Base-by-base conservation (phyloP, 2,329 filamentous ascomycete species). In the Exophiala aquamarina region DNA sequence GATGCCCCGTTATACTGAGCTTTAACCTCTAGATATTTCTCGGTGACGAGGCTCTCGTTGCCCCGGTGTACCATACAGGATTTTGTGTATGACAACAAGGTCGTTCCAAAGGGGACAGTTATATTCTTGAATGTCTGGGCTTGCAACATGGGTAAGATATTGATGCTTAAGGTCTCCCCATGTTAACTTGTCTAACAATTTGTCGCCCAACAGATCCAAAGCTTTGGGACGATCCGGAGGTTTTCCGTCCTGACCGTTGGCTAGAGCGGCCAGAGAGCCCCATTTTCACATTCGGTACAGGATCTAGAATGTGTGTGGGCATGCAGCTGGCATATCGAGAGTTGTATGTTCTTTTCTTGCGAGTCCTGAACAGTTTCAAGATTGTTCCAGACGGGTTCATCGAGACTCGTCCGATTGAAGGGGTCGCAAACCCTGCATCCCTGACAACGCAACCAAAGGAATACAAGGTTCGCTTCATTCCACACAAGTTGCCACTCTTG, bases 51-150 rank as follows among this genome's bases (percentile, higher is more conserved):
- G 3, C 70, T 86, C 1, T 77, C 79, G 3, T 72, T 85, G 1
- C 82, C 82, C 1, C 73, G 81, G 6, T 76, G 76, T 0, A 81
- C 81, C 0, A 76, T 82, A 43, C 77, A 75, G 50, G 80, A 83
- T 40, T 69, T 85, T 2, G 65, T 67, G 0, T 84, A 83, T 47
- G 63, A 82, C 5, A 78, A 75, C 14, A 72, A 74, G 23, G 59
- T 74, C 6, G 81, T 85, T 26, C 81, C 82, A 1, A 77, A 78
- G 42, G 81, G 80, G 0, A 83, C 79, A 0, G 76, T 82, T 0
- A 72, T 84, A 26, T 85, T 83, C 61, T 65, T 85, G 21, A 86
- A 85, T 47, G 78, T 79, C 0, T 84, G 80, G 81, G 81, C 80
- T 2, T 84, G 82, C 57, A 84, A 85, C 49, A 83, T 82, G 77